These are phyloP conservation scores for Hymenoscyphus fraxineus DNA, from an alignment of 2,329 filamentous ascomycete species.

Conservation along the genomic window DNA sequence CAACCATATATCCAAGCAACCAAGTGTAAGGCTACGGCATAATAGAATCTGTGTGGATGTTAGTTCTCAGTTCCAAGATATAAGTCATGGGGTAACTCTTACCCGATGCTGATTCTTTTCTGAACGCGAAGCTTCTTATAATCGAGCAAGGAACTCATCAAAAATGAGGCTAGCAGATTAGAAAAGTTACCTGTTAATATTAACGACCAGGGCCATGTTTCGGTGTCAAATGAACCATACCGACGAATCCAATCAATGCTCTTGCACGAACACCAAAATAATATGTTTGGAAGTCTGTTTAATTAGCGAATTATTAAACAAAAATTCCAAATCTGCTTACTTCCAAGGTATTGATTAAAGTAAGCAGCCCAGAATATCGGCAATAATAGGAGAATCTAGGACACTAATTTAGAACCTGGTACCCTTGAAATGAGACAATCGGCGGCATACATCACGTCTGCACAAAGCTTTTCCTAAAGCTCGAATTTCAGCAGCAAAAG, in stretches of 20 bases:
- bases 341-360: constrained; percentile 39
- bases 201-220: background rate
- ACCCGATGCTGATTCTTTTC: constrained; percentile 14
- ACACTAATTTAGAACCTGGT: background rate
- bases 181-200: constrained; percentile 34
- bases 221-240: background rate
- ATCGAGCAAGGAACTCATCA: constrained; percentile 45
- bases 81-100: constrained; percentile 27
- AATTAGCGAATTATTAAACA: background rate
- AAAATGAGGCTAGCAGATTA: constrained; percentile 41
- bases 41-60: constrained; percentile 39
- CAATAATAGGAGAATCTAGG: constrained; percentile 36
- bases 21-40: constrained; percentile 55
- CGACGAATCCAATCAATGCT: constrained; percentile 44
- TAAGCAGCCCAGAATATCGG: constrained; percentile 38
- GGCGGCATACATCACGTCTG: constrained; percentile 29
- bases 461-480: constrained; percentile 38
- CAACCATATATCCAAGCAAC: constrained; percentile 50
- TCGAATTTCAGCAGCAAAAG: constrained; percentile 50
- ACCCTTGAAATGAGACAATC: no score
- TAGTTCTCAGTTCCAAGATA: background rate
- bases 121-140: constrained; percentile 39
- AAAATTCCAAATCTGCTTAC: constrained; percentile 29
- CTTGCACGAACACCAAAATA: constrained; percentile 42
- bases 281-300: constrained; percentile 37